These are phyloP conservation scores for Skeletonema costatum DNA, from an alignment of 108 stramenopile species.

Conservation along the genomic window DNA sequence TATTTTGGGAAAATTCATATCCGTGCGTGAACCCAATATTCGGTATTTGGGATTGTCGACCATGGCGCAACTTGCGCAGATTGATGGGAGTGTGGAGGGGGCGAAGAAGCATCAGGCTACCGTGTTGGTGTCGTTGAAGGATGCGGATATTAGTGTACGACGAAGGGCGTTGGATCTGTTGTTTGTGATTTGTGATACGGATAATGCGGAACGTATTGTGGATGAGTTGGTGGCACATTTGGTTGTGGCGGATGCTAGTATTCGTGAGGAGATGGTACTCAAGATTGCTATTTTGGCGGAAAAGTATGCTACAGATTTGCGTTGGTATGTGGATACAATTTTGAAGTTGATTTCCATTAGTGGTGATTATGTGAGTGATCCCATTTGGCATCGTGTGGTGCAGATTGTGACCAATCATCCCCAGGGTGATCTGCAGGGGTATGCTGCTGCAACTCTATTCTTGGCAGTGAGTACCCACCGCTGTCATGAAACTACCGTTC, in stretches of 20 bases:
- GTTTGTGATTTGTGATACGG: constrained; percentile 96
- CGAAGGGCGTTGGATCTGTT: constrained; percentile 94
- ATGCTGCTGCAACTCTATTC: constrained; percentile 91
- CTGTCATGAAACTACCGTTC: constrained; percentile 92
- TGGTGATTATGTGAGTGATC: constrained; percentile 95
- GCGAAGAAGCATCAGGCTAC: constrained; percentile 92
- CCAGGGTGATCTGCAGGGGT: constrained; percentile 92
- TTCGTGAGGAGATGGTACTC: constrained; percentile 97
- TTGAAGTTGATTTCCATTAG: constrained; percentile 92
- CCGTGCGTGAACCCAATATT: constrained; percentile 94
- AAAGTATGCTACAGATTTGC: constrained; percentile 93
- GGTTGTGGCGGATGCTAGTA: constrained; percentile 87
- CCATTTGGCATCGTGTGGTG: constrained; percentile 98
- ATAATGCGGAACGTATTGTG: constrained; percentile 93
- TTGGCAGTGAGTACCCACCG: constrained; percentile 83
- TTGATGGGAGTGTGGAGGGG: constrained; percentile 83
- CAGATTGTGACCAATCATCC: constrained; percentile 98
- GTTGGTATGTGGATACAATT: constrained; percentile 98
- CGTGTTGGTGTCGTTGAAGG: constrained; percentile 92
- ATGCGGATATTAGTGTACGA: constrained; percentile 96
- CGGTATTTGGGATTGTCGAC: constrained; percentile 95
- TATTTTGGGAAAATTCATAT: constrained; percentile 94
- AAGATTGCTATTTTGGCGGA: constrained; percentile 99
- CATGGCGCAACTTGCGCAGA: constrained; percentile 93
- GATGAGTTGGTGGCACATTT: constrained; percentile 94